Evolutionary conservation across 768 basidiomycete species (phyloP), one percentile per base, ranked within the genome.

Genomic region (Candolleomyces aberdarensis): DNA sequence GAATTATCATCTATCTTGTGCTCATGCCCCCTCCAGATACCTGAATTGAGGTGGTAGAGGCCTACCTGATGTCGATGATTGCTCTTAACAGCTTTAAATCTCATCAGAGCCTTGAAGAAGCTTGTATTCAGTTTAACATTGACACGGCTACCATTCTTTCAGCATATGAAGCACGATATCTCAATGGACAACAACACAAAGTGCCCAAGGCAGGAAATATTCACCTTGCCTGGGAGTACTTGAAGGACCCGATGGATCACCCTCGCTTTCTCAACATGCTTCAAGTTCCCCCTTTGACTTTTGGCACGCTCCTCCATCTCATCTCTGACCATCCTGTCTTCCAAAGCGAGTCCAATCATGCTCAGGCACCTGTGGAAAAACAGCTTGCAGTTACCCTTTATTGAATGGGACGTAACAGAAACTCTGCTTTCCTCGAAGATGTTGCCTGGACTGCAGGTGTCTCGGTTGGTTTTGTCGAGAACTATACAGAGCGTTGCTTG

Each of bases 321-420:
- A 66, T 67, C 44, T 19, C 62, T 50, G 26, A 65, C 15, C 43
- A 65, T 22, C 56, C 61, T 47, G 48, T 67, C 39, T 71, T 72
- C 48, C 19, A 53, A 20, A 73, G 66, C 51, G 41, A 69, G 3
- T 64, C 64, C 6, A 65, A 67, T 41, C 52, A 56, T 55, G 26
- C 49, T 15, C 71, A 72, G 55, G 62, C 66, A 14, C 60, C 65
- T 59, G 66, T 70, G 44, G 62, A 63, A 17, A 19, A 51, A 10
- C 71, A 72, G 49, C 65, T 72, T 43, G 71, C 71, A 22, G 63
- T 70, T 20, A 57, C 65, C 5, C 67, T 72, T 2, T 71, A 66
- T 56, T 57, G 60, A 9, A 61, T 71, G 62, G 65, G 70, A n/a
- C 13, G 62, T 13, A 65, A 57, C 64, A 67, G 70, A 9, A 71